Evolutionary conservation across 345 rosid species (phyloP), one percentile per base, ranked within the genome.

Genomic region (Balakata baccata): DNA sequence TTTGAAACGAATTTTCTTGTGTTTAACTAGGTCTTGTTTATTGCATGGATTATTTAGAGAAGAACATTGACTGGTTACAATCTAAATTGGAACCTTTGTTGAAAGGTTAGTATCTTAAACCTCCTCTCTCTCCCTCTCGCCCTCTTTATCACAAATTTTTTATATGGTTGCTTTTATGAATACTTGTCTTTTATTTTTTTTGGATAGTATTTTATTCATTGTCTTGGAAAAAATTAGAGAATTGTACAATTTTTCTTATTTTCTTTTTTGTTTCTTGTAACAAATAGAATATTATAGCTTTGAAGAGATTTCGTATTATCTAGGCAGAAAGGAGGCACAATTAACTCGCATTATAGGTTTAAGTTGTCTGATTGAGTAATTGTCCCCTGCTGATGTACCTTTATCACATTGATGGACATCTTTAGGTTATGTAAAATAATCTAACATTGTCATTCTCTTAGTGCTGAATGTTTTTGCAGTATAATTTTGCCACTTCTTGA

Each of bases 1-100:
- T 75, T 63, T 73, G 45, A 73, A 41, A 11, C 38, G 34, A 43
- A 7, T n/a, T 1, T 23, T 51, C 69, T 34, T 39, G 51, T 53
- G 41, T 63, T 67, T 37, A n/a, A 64, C 60, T 20, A 71, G 66
- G 66, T 60, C 56, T 61, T 61, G 46, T 71, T 4, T 46, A 59
- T 50, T 73, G 97, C 82, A 91, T 89, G 97, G 96, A 93, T 66
- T 90, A 89, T 77, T 79, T 93, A 71, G 97, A 93, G 88, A 85
- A 93, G 85, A 93, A 90, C 81, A 84, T 93, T 38, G 98, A 90
- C 75, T 93, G 99, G 99, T 81, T 96, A 76, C 82, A 91, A 81
- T 82, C 90, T 14, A 93, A 86, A 71, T 76, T 96, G 83, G 79
- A 88, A 80, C 95, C 99, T 81, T 89, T 96, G 63, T 17, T 90